A percentile compares a stretch with the other conserved stretches of the same genome.
Conservation (phyloP, 345 rosid genomes). For the Eucalyptus tenuipes region DNA sequence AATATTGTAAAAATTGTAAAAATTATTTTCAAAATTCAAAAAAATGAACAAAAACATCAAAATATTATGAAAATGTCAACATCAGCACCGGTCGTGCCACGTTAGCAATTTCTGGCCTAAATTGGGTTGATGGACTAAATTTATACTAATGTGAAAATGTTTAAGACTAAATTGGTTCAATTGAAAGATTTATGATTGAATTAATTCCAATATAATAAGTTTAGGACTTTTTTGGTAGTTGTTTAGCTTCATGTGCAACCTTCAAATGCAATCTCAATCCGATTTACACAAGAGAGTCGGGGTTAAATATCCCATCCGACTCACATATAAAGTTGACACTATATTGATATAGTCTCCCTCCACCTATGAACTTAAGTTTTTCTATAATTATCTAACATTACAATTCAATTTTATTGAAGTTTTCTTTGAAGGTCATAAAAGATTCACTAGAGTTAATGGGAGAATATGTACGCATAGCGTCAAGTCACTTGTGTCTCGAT, state of each 20-base stretch:
- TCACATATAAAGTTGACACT: not conserved
- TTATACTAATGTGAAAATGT: too few species aligned
- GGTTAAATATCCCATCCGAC: not conserved
- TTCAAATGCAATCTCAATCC: not conserved
- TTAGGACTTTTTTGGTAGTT: not conserved
- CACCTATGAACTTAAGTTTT: not conserved
- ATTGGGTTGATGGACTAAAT: too few species aligned
- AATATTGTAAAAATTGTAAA: too few species aligned
- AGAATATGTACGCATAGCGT: not conserved
- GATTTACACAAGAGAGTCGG: not conserved
- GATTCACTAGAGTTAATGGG: not conserved
- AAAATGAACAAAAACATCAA: too few species aligned
- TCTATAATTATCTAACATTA: not conserved
- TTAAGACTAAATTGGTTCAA: too few species aligned
- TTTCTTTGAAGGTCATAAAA: not conserved
- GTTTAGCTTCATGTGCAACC: not conserved
- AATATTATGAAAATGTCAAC: too few species aligned
- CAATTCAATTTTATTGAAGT: not conserved
- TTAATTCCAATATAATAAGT: too few species aligned
- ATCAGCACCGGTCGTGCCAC: rapidly evolving
- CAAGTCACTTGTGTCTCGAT: not conserved
- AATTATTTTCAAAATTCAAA: too few species aligned
- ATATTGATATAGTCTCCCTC: not conserved
- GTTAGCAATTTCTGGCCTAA: too few species aligned
- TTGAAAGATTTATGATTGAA: too few species aligned